A percentile compares a stretch with the other conserved stretches of the same genome.
phyloP scores from a whole-genome alignment of 2,329 filamentous ascomycete genomes.

The Diaporthe sp. region DNA sequence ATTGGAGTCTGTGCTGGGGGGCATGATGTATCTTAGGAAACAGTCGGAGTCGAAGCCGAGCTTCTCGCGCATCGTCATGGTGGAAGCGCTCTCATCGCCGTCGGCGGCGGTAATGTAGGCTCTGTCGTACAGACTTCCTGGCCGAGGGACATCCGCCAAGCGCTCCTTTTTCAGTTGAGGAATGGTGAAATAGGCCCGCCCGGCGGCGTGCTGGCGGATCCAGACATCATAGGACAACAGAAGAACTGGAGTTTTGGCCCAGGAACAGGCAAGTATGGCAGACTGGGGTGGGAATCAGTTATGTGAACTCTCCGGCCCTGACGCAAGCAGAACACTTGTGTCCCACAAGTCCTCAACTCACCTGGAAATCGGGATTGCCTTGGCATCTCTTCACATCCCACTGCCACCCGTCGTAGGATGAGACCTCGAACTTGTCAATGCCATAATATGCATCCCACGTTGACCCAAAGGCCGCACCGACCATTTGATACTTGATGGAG shows the following conservation, averaged over 20 bases:
- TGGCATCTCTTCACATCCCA: conserved; percentile 43
- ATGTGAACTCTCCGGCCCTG: background rate
- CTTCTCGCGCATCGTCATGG: conserved; percentile 38
- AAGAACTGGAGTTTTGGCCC: conserved; percentile 61
- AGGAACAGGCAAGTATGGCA: conserved; percentile 58
- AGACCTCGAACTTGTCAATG: conserved; percentile 30
- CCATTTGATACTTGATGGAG: conserved; percentile 51
- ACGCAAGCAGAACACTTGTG: background rate
- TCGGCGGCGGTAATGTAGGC: conserved; percentile 26
- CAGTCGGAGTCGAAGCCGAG: conserved; percentile 32
- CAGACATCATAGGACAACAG: conserved; percentile 63
- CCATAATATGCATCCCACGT: conserved; percentile 57
- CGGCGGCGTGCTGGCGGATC: conserved; percentile 55
- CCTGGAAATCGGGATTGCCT: conserved; percentile 61
- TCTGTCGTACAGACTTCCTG: conserved; percentile 39
- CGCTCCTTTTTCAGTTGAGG: conserved; percentile 34
- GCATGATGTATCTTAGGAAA: conserved; percentile 17
- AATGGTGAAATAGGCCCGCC: conserved; percentile 48
- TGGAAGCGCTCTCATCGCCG: background rate
- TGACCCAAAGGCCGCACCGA: conserved; percentile 54
- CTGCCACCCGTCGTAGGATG: conserved; percentile 39
- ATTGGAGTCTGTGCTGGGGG: background rate
- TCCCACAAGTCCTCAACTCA: conserved; percentile 45
- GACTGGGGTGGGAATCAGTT: conserved; percentile 43
- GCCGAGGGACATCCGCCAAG: conserved; percentile 9